phyloP scores from a whole-genome alignment of 768 basidiomycete species.

The Trichaptum fuscoviolaceum region DNA sequence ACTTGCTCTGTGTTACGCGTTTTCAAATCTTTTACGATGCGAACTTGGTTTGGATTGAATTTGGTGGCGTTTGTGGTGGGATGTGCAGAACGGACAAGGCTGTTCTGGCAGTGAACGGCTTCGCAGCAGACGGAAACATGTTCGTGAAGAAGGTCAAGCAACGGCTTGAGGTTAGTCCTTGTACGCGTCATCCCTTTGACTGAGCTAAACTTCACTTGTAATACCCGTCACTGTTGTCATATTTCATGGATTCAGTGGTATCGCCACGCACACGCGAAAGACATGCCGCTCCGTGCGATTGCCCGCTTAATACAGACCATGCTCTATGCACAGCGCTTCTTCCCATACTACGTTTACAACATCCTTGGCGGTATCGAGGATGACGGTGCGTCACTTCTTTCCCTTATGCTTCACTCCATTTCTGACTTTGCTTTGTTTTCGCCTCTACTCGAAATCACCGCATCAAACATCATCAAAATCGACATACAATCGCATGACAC shows the following conservation, averaged over 20 bases:
- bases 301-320: slow-evolving; percentile 98
- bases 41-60: background rate
- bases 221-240: background rate
- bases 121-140: slow-evolving; percentile 95
- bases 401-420: background rate
- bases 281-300: slow-evolving; percentile 94
- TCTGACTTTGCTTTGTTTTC: slow-evolving; percentile 11
- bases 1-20: background rate
- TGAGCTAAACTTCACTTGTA: slow-evolving; percentile 1
- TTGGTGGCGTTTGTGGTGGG: background rate
- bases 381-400: slow-evolving; percentile 60
- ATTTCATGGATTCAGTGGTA: slow-evolving; percentile 68
- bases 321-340: slow-evolving; percentile 94
- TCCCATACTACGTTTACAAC: slow-evolving; percentile 98
- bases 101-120: slow-evolving; percentile 93
- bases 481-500: background rate
- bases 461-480: slow-evolving; percentile 15
- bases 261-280: slow-evolving; percentile 92
- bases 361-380: slow-evolving; percentile 95
- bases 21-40: background rate
- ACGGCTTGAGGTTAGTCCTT: slow-evolving; percentile 75
- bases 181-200: background rate
- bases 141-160: slow-evolving; percentile 97
- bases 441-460: background rate
- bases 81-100: slow-evolving; percentile 78